These are phyloP conservation scores for Rhodosporidiobolus odoratus DNA, from an alignment of 768 basidiomycete genomes.

Conservation along the genomic window DNA sequence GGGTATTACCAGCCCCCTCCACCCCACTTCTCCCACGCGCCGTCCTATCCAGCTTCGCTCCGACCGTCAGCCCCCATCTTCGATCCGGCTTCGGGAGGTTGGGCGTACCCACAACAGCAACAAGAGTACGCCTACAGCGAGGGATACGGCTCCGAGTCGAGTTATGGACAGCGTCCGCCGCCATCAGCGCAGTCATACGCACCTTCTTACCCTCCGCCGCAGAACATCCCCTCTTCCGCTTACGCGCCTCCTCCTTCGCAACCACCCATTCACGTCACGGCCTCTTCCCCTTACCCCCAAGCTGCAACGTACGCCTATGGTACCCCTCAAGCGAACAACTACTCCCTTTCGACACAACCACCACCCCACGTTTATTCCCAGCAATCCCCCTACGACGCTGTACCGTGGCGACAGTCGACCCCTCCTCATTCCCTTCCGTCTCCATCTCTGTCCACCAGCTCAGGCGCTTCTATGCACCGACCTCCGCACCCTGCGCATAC, in stretches of 20 bases:
- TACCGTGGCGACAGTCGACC: not conserved
- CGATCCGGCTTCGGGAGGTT: conserved; percentile 16
- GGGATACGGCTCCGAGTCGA: not conserved
- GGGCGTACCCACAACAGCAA: conserved; percentile 11
- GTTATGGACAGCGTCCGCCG: not conserved
- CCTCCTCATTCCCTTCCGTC: conserved; percentile 14
- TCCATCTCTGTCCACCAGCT: conserved; percentile 29
- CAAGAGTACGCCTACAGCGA: not conserved
- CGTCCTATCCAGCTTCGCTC: not conserved
- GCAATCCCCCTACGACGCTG: not conserved
- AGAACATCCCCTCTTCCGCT: not conserved
- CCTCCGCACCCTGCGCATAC: not conserved
- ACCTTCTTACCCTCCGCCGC: not conserved
- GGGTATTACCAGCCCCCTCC: not conserved
- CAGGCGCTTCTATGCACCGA: conserved; percentile 11
- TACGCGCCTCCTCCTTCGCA: conserved; percentile 1
- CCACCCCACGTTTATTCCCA: not conserved
- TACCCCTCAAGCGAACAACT: not conserved
- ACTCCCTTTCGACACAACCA: not conserved
- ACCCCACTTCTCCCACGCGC: not conserved
- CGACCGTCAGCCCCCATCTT: conserved; percentile 29
- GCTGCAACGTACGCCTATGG: not conserved
- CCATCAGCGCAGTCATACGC: not conserved
- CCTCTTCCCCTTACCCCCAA: not conserved
- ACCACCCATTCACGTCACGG: conserved; percentile 33